Evolutionary conservation across 148 eudicot species (phyloP).

Genomic region (Polygonum maritimum): DNA sequence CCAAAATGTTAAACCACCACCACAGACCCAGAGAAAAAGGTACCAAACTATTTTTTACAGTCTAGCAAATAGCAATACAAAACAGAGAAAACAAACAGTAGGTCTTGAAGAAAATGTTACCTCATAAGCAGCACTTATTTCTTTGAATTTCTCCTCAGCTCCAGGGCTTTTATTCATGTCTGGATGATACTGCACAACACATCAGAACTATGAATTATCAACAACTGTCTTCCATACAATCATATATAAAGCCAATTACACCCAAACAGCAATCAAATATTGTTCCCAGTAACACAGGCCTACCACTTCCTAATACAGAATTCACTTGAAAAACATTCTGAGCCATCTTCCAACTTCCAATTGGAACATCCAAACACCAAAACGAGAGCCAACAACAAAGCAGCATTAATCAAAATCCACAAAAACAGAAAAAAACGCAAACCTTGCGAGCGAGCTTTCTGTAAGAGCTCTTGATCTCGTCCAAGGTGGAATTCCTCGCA

Average conservation of each 20-base stretch:
- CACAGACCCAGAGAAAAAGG: neutral
- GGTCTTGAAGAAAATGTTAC: conserved; percentile 22
- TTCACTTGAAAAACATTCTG: no score
- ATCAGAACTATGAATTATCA: neutral
- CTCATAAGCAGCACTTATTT: conserved; percentile 94
- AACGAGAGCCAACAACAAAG: neutral
- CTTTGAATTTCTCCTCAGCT: conserved; percentile 89
- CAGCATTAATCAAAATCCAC: neutral
- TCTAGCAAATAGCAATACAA: neutral
- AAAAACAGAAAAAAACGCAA: neutral
- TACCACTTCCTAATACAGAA: no score
- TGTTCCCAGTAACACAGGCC: no score
- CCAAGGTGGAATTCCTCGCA: conserved; percentile 48
- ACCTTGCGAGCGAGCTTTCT: conserved; percentile 89
- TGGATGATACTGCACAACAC: conserved; percentile 70
- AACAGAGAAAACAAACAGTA: neutral
- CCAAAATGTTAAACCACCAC: neutral
- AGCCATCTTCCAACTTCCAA: no score
- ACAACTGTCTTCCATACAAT: neutral
- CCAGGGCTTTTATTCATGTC: conserved; percentile 69
- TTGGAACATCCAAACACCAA: no score
- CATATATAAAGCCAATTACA: neutral
- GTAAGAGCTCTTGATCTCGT: conserved; percentile 66
- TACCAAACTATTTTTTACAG: neutral
- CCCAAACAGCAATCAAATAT: neutral